Conservation (phyloP, 2,329 filamentous ascomycete species). For the Corniculantispora saksenae region DNA sequence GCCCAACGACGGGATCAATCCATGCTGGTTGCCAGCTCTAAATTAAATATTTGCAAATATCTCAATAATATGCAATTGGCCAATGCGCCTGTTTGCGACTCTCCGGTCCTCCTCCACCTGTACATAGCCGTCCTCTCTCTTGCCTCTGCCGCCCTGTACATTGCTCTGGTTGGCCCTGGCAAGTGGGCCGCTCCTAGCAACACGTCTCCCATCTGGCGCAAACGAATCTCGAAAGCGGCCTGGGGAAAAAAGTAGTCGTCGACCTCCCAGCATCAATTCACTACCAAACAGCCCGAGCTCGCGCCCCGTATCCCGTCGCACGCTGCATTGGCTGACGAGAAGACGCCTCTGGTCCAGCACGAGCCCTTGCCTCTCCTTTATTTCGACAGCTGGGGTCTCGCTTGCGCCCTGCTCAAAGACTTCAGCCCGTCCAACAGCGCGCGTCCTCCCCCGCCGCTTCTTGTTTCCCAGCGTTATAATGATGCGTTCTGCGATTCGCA, state of each 20-base stretch:
- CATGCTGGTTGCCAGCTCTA: neutral
- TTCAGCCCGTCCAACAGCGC: conserved; percentile 16
- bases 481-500: conserved; percentile 12
- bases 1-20: neutral
- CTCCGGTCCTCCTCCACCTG: neutral
- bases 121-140: neutral
- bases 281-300: neutral
- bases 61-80: neutral
- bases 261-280: conserved; percentile 18
- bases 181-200: conserved; percentile 20
- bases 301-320: conserved; percentile 3
- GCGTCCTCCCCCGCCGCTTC: conserved; percentile 6
- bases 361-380: neutral
- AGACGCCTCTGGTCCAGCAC: neutral
- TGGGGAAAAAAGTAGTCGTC: conserved; percentile 15
- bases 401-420: neutral
- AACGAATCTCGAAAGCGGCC: conserved; percentile 17
- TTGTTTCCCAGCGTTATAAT: neutral
- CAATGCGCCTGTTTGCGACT: neutral
- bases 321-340: neutral
- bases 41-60: neutral
- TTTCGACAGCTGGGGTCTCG: conserved; percentile 3
- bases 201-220: conserved; percentile 21
- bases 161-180: conserved; percentile 13
- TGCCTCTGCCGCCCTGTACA: neutral